Percentiles rank a stretch among this genome's conserved stretches.
Conservation (phyloP, 2,329 filamentous ascomycete genomes). For the Nothopassalora personata region DNA sequence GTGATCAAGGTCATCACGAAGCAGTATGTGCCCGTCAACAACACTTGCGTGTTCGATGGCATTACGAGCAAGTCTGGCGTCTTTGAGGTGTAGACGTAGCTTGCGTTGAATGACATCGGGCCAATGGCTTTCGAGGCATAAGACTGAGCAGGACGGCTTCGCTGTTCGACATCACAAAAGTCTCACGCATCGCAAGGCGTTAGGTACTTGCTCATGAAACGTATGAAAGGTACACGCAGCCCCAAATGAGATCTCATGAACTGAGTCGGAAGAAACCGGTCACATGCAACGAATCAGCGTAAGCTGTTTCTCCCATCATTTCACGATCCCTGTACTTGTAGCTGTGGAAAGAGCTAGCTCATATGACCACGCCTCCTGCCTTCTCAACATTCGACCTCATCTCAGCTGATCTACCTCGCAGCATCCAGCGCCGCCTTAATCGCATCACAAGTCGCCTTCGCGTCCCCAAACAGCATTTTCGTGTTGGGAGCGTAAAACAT, state of each 20-base stretch:
- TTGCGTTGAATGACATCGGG: background rate
- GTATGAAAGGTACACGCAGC: background rate
- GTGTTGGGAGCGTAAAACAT: slow-evolving; percentile 73
- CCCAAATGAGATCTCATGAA: background rate
- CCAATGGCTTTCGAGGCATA: background rate
- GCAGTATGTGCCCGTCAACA: slow-evolving; percentile 61
- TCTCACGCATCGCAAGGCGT: slow-evolving; percentile 2
- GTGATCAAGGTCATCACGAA: slow-evolving; percentile 80
- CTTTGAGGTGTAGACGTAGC: slow-evolving; percentile 19
- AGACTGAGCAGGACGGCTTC: background rate
- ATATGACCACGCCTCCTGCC: background rate
- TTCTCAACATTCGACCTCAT: background rate
- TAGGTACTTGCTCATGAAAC: background rate
- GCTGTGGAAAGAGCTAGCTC: background rate
- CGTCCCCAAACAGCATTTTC: slow-evolving; percentile 89
- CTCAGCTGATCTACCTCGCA: slow-evolving; percentile 7
- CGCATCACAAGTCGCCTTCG: slow-evolving; percentile 51
- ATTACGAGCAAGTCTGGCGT: slow-evolving; percentile 48
- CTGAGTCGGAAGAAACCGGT: background rate
- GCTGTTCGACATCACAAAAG: background rate
- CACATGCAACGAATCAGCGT: background rate
- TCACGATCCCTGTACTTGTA: background rate
- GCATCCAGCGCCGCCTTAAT: slow-evolving; percentile 30
- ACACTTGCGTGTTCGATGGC: slow-evolving; percentile 60
- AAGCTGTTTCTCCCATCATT: background rate